Percentiles rank a stretch among this genome's conserved stretches.
phyloP scores from a whole-genome alignment of 306 rosid species.

The Ammopiptanthus mongolicus region DNA sequence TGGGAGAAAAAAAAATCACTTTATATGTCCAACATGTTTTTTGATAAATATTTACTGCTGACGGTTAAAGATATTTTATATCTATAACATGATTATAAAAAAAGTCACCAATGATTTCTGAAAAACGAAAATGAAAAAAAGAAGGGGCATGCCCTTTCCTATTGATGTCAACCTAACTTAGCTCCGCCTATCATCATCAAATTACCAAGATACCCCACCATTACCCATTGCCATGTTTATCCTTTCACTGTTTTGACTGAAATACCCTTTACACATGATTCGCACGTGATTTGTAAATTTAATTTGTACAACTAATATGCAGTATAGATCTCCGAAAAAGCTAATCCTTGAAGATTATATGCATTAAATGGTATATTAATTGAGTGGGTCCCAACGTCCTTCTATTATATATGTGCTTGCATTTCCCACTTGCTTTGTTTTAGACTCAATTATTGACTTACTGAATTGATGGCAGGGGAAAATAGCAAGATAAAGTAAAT shows the following conservation, averaged over 20 bases:
- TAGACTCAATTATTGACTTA: conserved; percentile 59
- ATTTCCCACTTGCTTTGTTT: conserved; percentile 39
- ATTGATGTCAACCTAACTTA: conserved; percentile 19
- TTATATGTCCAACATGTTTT: no score
- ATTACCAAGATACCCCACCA: conserved; percentile 29
- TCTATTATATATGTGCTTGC: conserved; percentile 43
- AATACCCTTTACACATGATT: conserved; percentile 20
- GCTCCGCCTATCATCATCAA: conserved; percentile 18
- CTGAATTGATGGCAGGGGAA: conserved; percentile 22
- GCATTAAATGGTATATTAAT: conserved; percentile 55
- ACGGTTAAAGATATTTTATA: no score
- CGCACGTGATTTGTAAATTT: neutral
- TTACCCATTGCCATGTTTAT: neutral
- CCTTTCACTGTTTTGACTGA: neutral
- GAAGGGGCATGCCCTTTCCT: no score
- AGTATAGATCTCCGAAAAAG: conserved; percentile 10
- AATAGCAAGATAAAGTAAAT: neutral
- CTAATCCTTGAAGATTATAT: conserved; percentile 40
- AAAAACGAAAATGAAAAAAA: no score
- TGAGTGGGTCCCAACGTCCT: conserved; percentile 37
- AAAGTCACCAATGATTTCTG: no score
- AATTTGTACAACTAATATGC: conserved; percentile 20
- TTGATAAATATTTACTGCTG: no score
- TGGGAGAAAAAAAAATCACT: no score
- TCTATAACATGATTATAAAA: no score